These are phyloP conservation scores for Ustilago curta DNA, from an alignment of 1,284 basidiomycete species.

Conservation along the genomic window DNA sequence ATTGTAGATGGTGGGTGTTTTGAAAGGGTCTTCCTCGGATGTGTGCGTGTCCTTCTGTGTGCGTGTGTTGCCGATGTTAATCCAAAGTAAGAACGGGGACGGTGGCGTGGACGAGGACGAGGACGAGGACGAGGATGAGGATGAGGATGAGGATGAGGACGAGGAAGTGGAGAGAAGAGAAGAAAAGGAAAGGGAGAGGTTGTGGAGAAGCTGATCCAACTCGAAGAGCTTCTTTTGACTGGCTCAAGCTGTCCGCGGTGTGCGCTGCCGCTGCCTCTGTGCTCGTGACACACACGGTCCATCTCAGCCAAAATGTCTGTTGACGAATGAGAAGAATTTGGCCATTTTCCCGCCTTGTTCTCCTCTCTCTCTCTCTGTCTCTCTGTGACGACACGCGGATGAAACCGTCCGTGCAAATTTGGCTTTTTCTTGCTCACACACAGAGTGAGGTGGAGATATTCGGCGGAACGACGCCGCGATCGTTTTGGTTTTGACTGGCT, in stretches of 20 bases:
- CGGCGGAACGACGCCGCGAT: slow-evolving; percentile 11
- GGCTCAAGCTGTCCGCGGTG: neutral
- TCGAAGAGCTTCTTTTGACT: no score
- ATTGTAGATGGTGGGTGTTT: neutral
- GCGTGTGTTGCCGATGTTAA: neutral
- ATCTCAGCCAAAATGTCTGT: neutral
- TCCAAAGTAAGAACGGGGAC: neutral
- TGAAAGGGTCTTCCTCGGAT: neutral
- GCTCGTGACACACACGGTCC: slow-evolving; percentile 30
- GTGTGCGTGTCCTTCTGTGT: neutral
- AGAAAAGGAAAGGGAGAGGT: neutral
- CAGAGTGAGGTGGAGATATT: slow-evolving; percentile 32
- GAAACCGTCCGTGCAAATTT: slow-evolving; percentile 3
- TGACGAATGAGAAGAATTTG: slow-evolving; percentile 17
- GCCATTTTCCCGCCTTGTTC: neutral
- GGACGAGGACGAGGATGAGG: neutral
- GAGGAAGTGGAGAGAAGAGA: neutral
- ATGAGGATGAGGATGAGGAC: neutral
- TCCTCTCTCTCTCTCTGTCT: neutral
- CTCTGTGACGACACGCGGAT: neutral
- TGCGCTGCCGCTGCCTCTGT: neutral
- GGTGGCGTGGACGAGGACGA: no score
- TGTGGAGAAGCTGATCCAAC: slow-evolving; percentile 12
- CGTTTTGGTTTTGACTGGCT: neutral
- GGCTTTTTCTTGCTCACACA: neutral